phyloP scores from a whole-genome alignment of 2,329 filamentous ascomycete genomes.

The Cadophora sp. region DNA sequence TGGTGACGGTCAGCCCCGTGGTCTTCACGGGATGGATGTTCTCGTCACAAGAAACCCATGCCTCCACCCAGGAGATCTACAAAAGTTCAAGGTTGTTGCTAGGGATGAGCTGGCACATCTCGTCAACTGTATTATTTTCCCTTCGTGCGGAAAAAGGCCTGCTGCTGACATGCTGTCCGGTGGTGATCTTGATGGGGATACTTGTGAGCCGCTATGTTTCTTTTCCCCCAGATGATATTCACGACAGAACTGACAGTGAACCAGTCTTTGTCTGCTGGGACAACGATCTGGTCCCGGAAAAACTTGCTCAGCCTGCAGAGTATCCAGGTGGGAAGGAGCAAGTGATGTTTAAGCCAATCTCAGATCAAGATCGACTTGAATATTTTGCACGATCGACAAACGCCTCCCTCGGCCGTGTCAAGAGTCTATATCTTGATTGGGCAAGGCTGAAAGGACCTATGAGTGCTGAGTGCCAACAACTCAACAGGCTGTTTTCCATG shows the following conservation, averaged over 20 bases:
- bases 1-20: constrained; percentile 7
- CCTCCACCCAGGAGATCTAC: constrained; percentile 14
- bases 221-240: not conserved
- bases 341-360: not conserved
- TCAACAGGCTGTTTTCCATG: constrained; percentile 12
- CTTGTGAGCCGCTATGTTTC: not conserved
- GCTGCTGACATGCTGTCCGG: constrained; percentile 10
- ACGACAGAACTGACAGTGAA: not conserved
- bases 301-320: not conserved
- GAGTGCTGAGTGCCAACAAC: constrained; percentile 16
- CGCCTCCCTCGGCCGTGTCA: constrained; percentile 6
- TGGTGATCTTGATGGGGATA: constrained; percentile 10
- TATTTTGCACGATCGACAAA: constrained; percentile 13
- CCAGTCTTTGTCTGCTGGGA: constrained; percentile 16
- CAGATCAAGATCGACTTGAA: constrained; percentile 13
- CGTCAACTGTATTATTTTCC: constrained; percentile 12
- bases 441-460: constrained; percentile 12
- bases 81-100: constrained; percentile 8
- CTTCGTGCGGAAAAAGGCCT: not conserved
- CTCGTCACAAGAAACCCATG: constrained; percentile 12
- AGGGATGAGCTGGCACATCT: constrained; percentile 11
- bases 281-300: constrained; percentile 10
- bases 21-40: constrained; percentile 4
- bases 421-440: constrained; percentile 16
- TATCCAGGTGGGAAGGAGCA: constrained; percentile 12